Evolutionary conservation across 192 early-diverging fungal species (phyloP), one percentile per base, ranked within the genome.

Genomic region (Anaeromyces robustus): DNA sequence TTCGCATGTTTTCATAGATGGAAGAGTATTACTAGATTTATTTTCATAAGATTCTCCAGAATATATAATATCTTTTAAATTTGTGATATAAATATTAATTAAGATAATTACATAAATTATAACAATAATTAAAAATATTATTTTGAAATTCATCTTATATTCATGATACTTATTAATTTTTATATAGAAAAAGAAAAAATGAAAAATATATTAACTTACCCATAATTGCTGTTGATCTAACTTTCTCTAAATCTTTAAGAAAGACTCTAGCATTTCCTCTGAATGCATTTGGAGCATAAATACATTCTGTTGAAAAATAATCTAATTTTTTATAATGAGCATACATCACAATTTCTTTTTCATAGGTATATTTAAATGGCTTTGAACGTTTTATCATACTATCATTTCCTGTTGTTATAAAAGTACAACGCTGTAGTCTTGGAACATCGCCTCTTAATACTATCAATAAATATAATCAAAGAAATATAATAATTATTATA

Each of bases 291-390:
- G 96, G 96, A 34, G 96, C 95, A 85, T 99, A 99, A 29, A 94
- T 95, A 84, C 97, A 99, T 84, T 99, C 97, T 17, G 97, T 99
- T 18, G 96, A 97, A 80, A 99, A 99, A 87, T 99, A 99, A 83
- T 99, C 97, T 29, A 99, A 87, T 39, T 95, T 93, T 86, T 95
- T 94, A 83, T 96, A 95, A 83, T 99, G 98, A 29, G 97, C 97
- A 82, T 99, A 96, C 96, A 99, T 97, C 82, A 99, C 97, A 82
- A 99, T 99, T 82, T 99, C 97, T 86, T 99, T 99, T 85, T 99
- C 97, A 81, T 99, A 99, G 0, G 96, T 96, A 85, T 98, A 97
- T 83, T 97, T 99, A 88, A 99, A 97, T 0, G 97, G 97, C 87
- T 99, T 99, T 17, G 95, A 97, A 77, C 97, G 88, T 59, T 90